phyloP scores from a whole-genome alignment of 805 yeast genomes.

The Lachancea lanzarotensis region DNA sequence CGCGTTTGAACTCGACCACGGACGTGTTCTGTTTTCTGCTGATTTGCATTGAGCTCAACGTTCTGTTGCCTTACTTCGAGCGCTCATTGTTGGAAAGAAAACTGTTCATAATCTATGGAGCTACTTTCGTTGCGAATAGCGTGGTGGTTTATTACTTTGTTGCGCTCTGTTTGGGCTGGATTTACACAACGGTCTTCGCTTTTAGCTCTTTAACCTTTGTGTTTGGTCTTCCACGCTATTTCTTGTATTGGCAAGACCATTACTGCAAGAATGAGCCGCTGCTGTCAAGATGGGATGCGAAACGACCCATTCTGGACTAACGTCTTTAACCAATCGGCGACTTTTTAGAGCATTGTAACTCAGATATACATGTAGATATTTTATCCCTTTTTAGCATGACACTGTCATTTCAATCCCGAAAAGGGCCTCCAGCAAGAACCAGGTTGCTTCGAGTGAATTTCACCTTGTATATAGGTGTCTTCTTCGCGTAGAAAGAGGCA shows the following conservation, averaged over 20 bases:
- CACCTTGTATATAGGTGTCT: constrained; percentile 89
- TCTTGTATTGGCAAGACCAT: constrained; percentile 28
- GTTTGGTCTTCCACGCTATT: constrained; percentile 23
- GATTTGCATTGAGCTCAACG: constrained; percentile 32
- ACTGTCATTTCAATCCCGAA: constrained; percentile 35
- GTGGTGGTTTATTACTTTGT: constrained; percentile 22
- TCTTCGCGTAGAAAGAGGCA: constrained; percentile 89
- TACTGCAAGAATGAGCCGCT: constrained; percentile 13
- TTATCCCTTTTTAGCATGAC: neutral
- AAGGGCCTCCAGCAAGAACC: constrained; percentile 91
- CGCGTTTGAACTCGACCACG: constrained; percentile 68
- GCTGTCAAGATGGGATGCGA: constrained; percentile 21
- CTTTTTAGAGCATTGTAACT: neutral
- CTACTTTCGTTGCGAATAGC: constrained; percentile 17
- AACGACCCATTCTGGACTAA: constrained; percentile 17
- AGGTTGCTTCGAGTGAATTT: constrained; percentile 86
- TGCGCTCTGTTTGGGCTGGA: constrained; percentile 18
- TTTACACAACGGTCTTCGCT: constrained; percentile 17
- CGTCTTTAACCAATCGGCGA: too few relatives aligned
- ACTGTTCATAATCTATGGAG: constrained; percentile 12
- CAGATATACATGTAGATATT: neutral
- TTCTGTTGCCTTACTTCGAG: constrained; percentile 24
- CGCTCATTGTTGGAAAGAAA: constrained; percentile 3
- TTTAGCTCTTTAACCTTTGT: constrained; percentile 16
- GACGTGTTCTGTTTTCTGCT: constrained; percentile 80